Percentiles rank a stretch among this genome's conserved stretches.
Conservation (phyloP, 192 early-diverging fungal genomes). For the Coemansia sp. region DNA sequence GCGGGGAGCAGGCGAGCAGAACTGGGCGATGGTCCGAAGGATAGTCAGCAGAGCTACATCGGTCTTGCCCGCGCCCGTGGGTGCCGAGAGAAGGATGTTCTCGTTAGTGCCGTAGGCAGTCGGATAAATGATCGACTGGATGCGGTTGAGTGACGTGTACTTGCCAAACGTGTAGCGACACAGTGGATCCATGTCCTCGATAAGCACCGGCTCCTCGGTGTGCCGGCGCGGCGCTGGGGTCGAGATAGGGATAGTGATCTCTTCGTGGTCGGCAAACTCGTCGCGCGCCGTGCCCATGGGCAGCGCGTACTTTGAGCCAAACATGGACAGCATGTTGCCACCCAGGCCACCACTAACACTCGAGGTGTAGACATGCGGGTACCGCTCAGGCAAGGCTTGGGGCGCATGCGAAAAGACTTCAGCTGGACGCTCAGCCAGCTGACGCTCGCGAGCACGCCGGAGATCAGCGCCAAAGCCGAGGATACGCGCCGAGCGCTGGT, state of each 20-base stretch:
- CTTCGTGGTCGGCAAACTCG: slow-evolving; percentile 84
- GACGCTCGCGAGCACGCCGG: slow-evolving; percentile 40
- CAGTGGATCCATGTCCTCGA: slow-evolving; percentile 74
- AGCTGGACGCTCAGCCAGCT: slow-evolving; percentile 37
- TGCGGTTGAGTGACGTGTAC: slow-evolving; percentile 87
- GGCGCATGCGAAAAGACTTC: slow-evolving; percentile 24
- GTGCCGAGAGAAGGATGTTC: slow-evolving; percentile 98
- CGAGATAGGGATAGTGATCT: slow-evolving; percentile 85
- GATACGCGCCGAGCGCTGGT: slow-evolving; percentile 35
- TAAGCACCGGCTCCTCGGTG: slow-evolving; percentile 65
- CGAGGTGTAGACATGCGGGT: slow-evolving; percentile 87
- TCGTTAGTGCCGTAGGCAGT: slow-evolving; percentile 94
- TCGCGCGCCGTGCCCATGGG: slow-evolving; percentile 74
- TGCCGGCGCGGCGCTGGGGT: slow-evolving; percentile 64
- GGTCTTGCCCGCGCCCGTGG: slow-evolving; percentile 98
- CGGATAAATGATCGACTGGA: slow-evolving; percentile 95
- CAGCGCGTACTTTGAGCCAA: slow-evolving; percentile 77
- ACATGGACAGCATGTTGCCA: slow-evolving; percentile 72
- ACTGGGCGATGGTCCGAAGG: slow-evolving; percentile 75
- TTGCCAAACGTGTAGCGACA: slow-evolving; percentile 80
- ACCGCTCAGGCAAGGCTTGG: slow-evolving; percentile 37
- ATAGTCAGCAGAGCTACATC: slow-evolving; percentile 96
- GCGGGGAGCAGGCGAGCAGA: slow-evolving; percentile 64
- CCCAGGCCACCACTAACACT: slow-evolving; percentile 29
- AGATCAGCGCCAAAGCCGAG: slow-evolving; percentile 43